phyloP scores from a whole-genome alignment of 2,329 filamentous ascomycete species.

The Penicillium capsulatum region DNA sequence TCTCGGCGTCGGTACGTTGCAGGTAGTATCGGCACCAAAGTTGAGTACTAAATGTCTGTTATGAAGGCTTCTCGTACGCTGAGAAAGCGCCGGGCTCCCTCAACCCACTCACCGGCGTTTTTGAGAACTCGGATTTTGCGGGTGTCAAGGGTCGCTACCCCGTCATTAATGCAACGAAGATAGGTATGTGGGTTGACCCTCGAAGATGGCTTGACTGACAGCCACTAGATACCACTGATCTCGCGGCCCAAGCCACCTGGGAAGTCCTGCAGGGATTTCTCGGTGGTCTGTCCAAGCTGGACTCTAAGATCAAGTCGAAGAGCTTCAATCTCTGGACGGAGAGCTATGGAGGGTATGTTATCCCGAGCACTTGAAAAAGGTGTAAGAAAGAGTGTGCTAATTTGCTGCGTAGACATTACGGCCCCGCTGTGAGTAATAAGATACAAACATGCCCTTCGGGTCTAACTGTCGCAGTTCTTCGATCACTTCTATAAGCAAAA shows the following conservation, averaged over 20 bases:
- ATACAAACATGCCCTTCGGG: too few species aligned
- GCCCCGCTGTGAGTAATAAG: conserved; percentile 41
- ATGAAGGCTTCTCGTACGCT: conserved; percentile 34
- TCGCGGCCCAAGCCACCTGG: conserved; percentile 54
- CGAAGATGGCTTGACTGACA: not conserved
- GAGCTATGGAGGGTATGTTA: conserved; percentile 47
- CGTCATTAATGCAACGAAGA: conserved; percentile 46
- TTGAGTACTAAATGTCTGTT: not conserved
- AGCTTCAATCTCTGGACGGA: conserved; percentile 60
- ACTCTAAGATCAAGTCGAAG: conserved; percentile 48
- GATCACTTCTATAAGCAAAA: conserved; percentile 58
- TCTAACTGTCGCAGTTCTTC: conserved; percentile 44
- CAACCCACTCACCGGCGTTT: conserved; percentile 43
- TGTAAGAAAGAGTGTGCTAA: not conserved
- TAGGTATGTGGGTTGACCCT: conserved; percentile 27
- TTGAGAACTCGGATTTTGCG: conserved; percentile 43
- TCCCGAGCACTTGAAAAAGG: not conserved
- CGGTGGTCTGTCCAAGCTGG: conserved; percentile 46
- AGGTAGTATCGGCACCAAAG: not conserved
- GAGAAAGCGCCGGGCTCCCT: conserved; percentile 39
- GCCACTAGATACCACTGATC: conserved; percentile 49
- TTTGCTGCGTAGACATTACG: conserved; percentile 45
- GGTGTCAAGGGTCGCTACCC: conserved; percentile 48
- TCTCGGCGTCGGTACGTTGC: conserved; percentile 48
- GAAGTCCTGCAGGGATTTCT: conserved; percentile 55